Percentiles rank a stretch among this genome's conserved stretches.
These are phyloP conservation scores for Alternaria longipes DNA, from an alignment of 2,329 filamentous ascomycete genomes.

Conservation along the genomic window DNA sequence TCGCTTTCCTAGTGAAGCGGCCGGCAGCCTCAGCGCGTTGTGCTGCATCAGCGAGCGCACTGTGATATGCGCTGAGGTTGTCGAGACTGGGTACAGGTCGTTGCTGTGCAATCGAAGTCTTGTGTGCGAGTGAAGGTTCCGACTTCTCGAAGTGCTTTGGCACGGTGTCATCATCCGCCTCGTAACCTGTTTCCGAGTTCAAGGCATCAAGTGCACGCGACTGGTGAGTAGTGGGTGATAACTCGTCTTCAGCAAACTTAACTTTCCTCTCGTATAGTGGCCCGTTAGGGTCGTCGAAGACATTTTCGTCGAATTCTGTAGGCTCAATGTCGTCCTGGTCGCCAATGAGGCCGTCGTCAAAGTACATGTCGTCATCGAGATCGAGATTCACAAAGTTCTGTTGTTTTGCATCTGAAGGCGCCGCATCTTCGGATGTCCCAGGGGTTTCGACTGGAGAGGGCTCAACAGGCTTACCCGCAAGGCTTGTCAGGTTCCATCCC, in stretches of 20 bases:
- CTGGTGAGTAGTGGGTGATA: constrained; percentile 21
- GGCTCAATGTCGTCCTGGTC: constrained; percentile 62
- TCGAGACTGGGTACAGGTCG: constrained; percentile 49
- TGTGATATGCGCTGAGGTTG: constrained; percentile 78
- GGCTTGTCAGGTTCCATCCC: constrained; percentile 33
- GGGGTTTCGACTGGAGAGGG: constrained; percentile 18
- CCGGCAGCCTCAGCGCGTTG: constrained; percentile 78
- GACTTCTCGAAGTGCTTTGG: constrained; percentile 37
- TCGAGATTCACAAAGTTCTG: constrained; percentile 20
- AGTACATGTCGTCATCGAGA: constrained; percentile 69
- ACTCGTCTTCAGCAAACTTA: constrained; percentile 32
- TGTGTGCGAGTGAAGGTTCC: constrained; percentile 63
- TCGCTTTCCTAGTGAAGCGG: constrained; percentile 72
- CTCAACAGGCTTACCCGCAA: constrained; percentile 18
- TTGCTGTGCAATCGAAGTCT: constrained; percentile 50
- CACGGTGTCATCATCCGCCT: constrained; percentile 46
- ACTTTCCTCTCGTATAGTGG: constrained; percentile 60
- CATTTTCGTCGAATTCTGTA: constrained; percentile 73
- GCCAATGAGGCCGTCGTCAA: constrained; percentile 70
- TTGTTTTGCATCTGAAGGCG: constrained; percentile 14
- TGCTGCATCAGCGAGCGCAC: constrained; percentile 82
- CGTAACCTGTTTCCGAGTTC: constrained; percentile 40
- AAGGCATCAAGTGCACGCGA: constrained; percentile 27
- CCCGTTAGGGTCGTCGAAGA: constrained; percentile 69
- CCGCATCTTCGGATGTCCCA: constrained; percentile 18